Conservation (phyloP, 257 asterid genomes). For the Petrea volubilis region DNA sequence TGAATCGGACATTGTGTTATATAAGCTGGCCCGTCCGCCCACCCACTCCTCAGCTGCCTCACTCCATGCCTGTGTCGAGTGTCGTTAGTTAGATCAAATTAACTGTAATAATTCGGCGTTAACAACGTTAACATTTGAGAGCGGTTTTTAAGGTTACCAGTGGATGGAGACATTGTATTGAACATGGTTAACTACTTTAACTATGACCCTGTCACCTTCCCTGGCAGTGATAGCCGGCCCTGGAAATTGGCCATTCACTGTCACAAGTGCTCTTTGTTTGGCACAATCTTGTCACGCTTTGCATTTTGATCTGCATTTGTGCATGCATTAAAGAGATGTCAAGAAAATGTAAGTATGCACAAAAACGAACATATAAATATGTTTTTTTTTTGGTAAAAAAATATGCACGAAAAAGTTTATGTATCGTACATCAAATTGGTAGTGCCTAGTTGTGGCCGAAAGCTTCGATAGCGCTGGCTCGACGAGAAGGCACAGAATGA, state of each 20-base stretch:
- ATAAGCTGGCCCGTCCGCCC: slow-evolving; percentile 65
- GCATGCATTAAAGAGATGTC: no score
- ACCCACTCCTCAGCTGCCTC: slow-evolving; percentile 47
- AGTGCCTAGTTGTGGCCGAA: slow-evolving; percentile 35
- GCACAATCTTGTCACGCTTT: slow-evolving; percentile 62
- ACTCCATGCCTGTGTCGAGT: slow-evolving; percentile 54
- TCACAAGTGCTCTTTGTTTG: slow-evolving; percentile 58
- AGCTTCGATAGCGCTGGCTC: slow-evolving; percentile 27
- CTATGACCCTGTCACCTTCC: slow-evolving; percentile 63
- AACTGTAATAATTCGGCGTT: no score
- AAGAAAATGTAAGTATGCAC: no score
- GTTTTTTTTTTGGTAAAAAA: neutral
- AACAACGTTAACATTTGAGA: no score
- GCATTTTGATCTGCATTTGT: slow-evolving; percentile 50
- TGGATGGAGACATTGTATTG: no score
- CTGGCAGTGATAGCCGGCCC: slow-evolving; percentile 62
- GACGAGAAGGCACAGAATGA: slow-evolving; percentile 20
- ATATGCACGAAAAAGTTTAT: neutral
- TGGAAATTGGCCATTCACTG: slow-evolving; percentile 67
- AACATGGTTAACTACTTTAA: slow-evolving; percentile 56
- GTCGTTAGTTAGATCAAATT: neutral
- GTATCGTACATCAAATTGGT: slow-evolving; percentile 35
- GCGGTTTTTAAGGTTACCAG: slow-evolving; percentile 43
- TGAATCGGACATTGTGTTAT: slow-evolving; percentile 59
- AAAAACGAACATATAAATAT: no score